Base-by-base conservation (phyloP, 2,329 filamentous ascomycete species). In the Colletotrichum liriopes region DNA sequence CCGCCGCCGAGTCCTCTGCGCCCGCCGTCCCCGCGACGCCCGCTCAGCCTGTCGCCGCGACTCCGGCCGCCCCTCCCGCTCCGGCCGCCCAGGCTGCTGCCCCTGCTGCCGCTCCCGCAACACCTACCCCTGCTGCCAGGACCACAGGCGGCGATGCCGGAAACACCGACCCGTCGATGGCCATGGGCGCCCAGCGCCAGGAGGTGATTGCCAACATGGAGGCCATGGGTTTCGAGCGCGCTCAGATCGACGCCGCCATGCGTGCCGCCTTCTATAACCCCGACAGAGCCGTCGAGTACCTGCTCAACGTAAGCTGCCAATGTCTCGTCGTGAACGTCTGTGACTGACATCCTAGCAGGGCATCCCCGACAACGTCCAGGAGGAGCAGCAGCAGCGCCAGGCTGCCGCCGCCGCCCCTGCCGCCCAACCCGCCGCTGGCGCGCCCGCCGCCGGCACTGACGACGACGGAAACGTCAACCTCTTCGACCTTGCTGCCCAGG, bases 221-320 rank as follows among this genome's bases (percentile, higher is more conserved):
- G 84, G 93, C 93, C 76, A 99, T 99, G 96, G 96, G 96, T 11
- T 99, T 99, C 77, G 91, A 94, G 79, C 90, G 95, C 79, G 86
- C 91, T 64, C 93, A 97, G 80, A 98, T 98, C 76, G 95, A 98
- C 77, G 91, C 93, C 59, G 96, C 96, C 63, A 96, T 99, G 93
- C 93, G 96, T 79, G 96, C 96, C 74, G 96, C 96, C 18, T 99
- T 94, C 84, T 97, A 93, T 88, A 99, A 99, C 85, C 95, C 96
- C 18, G 96, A 98, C 82, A 94, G 96, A 78, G 96, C 96, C 65
- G 96, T 99, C 68, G 96, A 99, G 82, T 99, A 99, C 79, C 90
- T 99, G 16, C 82, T 99, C 79, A 98, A 85, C 77, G 94, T 96
- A 82, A 84, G 92, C 85, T 6, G 35, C 29, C 41, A 47, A 65